These are phyloP conservation scores for Myrica gale DNA, from an alignment of 306 rosid species.

Conservation along the genomic window DNA sequence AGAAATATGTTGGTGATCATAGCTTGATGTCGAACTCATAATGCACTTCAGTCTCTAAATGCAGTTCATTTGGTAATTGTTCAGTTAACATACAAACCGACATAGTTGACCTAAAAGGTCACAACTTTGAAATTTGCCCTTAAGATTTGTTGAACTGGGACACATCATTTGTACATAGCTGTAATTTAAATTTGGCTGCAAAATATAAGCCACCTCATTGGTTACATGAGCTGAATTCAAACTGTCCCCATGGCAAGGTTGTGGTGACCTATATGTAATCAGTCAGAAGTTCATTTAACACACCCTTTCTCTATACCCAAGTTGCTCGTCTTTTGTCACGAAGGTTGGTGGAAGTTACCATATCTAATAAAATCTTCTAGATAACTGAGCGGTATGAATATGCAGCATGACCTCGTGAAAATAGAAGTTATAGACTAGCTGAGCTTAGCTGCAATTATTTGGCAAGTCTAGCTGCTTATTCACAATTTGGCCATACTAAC, in stretches of 20 bases:
- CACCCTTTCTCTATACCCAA: not conserved
- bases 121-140: not conserved
- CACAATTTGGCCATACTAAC: not conserved
- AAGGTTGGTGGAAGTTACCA: not conserved
- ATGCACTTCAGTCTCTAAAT: slow-evolving; percentile 7
- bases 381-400: not conserved
- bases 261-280: not conserved
- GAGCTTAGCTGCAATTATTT: not conserved
- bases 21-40: not conserved
- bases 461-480: not conserved
- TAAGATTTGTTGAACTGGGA: slow-evolving; percentile 4
- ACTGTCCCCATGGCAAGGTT: not conserved
- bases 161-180: not conserved
- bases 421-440: not conserved
- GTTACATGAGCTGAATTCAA: not conserved
- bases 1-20: slow-evolving; percentile 2
- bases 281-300: not conserved
- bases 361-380: slow-evolving; percentile 1
- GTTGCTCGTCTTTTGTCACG: not conserved
- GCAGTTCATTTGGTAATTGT: not conserved
- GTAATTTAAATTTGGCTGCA: slow-evolving; percentile 1
- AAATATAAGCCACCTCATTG: slow-evolving; percentile 2
- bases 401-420: not conserved
- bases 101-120: not conserved
- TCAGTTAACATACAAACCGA: not conserved